Evolutionary conservation across 345 rosid genomes (phyloP).

Genomic region (Lagerstroemia speciosa): DNA sequence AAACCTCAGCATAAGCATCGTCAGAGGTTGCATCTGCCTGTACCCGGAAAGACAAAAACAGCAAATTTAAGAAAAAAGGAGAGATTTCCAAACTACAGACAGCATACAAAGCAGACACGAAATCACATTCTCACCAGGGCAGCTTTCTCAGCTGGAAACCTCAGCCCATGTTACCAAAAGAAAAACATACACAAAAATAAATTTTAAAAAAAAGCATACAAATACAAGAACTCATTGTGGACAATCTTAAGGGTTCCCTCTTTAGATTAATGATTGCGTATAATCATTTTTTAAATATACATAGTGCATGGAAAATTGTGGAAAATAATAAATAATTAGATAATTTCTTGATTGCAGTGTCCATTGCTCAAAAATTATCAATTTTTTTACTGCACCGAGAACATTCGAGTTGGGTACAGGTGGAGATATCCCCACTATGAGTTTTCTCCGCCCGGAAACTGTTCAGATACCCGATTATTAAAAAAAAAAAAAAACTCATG

Average conservation of each 20-base stretch:
- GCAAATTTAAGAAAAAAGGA: conserved; percentile 6
- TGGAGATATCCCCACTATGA: too few relatives aligned
- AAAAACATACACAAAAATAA: not conserved
- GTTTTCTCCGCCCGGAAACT: too few relatives aligned
- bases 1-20: conserved; percentile 91
- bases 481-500: too few relatives aligned
- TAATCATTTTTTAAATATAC: not conserved
- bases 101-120: not conserved
- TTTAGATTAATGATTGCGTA: not conserved
- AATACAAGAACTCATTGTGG: not conserved
- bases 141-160: not conserved
- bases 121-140: not conserved
- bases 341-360: not conserved
- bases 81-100: not conserved
- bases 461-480: too few relatives aligned
- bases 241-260: too few relatives aligned
- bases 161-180: not conserved
- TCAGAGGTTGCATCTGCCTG: conserved; percentile 92
- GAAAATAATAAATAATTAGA: not conserved
- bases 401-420: too few relatives aligned
- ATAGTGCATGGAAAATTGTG: not conserved
- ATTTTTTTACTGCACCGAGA: not conserved
- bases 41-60: conserved; percentile 16
- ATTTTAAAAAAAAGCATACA: too few relatives aligned
- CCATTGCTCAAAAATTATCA: not conserved